Evolutionary conservation across 1,284 basidiomycete genomes (phyloP).

Genomic region (Moniliophthora roreri): DNA sequence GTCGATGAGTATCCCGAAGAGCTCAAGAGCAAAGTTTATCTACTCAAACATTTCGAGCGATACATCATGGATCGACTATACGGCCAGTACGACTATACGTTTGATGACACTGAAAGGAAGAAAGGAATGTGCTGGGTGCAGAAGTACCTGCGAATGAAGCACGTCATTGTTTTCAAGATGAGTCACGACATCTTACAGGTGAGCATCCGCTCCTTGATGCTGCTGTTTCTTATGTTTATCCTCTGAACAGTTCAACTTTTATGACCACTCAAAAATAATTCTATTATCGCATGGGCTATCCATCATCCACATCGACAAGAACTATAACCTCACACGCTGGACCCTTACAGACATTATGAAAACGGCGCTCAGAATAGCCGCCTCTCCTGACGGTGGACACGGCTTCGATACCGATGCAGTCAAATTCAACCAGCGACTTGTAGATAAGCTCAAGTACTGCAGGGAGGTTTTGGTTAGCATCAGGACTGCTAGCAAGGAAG

Average conservation of each 20-base stretch:
- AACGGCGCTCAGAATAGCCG: conserved; percentile 41
- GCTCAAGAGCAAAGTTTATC: conserved; percentile 84
- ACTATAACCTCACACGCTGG: conserved; percentile 78
- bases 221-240: conserved; percentile 21
- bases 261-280: conserved; percentile 95
- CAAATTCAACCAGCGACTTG: conserved; percentile 61
- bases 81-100: conserved; percentile 81
- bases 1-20: conserved; percentile 70
- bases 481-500: conserved; percentile 34
- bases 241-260: conserved; percentile 87
- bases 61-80: conserved; percentile 90
- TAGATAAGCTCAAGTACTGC: conserved; percentile 82
- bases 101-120: conserved; percentile 63
- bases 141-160: conserved; percentile 95
- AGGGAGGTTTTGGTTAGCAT: conserved; percentile 76
- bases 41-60: conserved; percentile 89
- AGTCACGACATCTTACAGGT: conserved; percentile 93
- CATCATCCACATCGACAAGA: conserved; percentile 89
- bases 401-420: conserved; percentile 47
- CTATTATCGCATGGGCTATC: conserved; percentile 78
- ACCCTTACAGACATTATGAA: conserved; percentile 75
- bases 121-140: conserved; percentile 94
- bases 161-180: conserved; percentile 95
- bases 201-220: conserved; percentile 1
- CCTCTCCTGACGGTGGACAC: conserved; percentile 18